phyloP scores from a whole-genome alignment of 177 flowering plant genomes.

The Vitis hybrid region DNA sequence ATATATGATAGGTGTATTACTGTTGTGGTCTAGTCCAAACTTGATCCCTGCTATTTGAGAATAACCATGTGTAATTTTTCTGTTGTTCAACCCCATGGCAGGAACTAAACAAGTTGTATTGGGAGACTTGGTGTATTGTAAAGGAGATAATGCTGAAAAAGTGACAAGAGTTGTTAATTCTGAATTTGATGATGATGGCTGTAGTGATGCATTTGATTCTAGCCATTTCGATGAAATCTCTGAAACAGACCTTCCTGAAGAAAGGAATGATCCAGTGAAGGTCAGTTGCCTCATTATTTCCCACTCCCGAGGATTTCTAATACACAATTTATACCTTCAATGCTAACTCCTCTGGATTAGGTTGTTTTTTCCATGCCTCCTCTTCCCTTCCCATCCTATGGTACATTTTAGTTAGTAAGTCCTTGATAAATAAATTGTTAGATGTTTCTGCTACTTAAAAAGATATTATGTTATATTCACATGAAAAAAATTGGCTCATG shows the following conservation, averaged over 20 bases:
- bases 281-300: constrained; percentile 28
- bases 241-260: constrained; percentile 44
- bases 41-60: not conserved
- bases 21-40: not conserved
- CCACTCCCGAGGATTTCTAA: not conserved
- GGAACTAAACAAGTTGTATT: constrained; percentile 63
- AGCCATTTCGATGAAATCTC: constrained; percentile 45
- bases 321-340: not conserved
- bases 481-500: not conserved
- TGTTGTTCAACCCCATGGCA: constrained; percentile 28
- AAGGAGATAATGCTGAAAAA: constrained; percentile 39
- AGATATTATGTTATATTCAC: not conserved
- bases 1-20: too few relatives aligned
- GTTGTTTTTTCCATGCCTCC: not conserved
- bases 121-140: constrained; percentile 83
- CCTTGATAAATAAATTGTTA: not conserved
- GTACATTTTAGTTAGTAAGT: not conserved
- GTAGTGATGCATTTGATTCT: constrained; percentile 33
- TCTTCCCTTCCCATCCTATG: not conserved
- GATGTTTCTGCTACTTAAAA: not conserved
- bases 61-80: not conserved
- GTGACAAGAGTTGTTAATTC: constrained; percentile 13
- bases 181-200: constrained; percentile 44
- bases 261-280: constrained; percentile 53
- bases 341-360: not conserved